Base-by-base conservation (phyloP, 108 stramenopile species). In the Cylindrotheca closterium region DNA sequence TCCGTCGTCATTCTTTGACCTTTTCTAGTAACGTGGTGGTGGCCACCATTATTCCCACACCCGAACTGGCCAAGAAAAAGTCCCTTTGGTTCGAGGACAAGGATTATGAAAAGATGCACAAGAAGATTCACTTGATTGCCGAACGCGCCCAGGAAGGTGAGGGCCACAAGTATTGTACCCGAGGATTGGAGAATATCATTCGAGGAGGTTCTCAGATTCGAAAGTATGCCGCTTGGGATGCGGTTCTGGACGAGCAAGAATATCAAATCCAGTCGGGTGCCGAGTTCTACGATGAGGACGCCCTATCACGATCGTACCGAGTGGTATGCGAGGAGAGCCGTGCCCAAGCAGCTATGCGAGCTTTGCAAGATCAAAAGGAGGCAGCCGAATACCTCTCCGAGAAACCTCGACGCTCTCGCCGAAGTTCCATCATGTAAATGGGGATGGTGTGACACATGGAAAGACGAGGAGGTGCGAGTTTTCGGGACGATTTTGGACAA, bases 21-120 rank as follows among this genome's bases (percentile, higher is more conserved):
- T 72, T 72, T 37, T 30, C 42, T 26, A 50, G 50, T 18, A 45
- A 58, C 2, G 63, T 72, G 1, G 22, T 28, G 24, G 56, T 72
- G 17, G 28, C 55, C 15, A 42, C 51, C 2, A 30, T 72, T 25
- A 56, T 51, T 34, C 63, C 71, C 2, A 47, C 48, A 25, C 19
- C 31, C 0, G 37, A 29, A 0, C n/a, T 72, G 23, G 55, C 29
- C 7, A 34, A 27, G 0, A 45, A 30, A 23, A 32, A 34, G 4
- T 54, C 71, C 12, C 29, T 72, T 28, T 72, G 71, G 71, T 72
- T 58, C 28, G 63, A 72, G 47, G 56, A 63, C 28, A 51, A 58
- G 5, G 71, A 72, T 34, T 72, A 58, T 25, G 48, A 63, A 10
- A 22, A 5, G 0, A 72, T 72, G 10, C 63, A 64, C n/a, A 10